Evolutionary conservation across 108 stramenopile species (phyloP), one percentile per base, ranked within the genome.

Genomic region (Fragilaria radians): DNA sequence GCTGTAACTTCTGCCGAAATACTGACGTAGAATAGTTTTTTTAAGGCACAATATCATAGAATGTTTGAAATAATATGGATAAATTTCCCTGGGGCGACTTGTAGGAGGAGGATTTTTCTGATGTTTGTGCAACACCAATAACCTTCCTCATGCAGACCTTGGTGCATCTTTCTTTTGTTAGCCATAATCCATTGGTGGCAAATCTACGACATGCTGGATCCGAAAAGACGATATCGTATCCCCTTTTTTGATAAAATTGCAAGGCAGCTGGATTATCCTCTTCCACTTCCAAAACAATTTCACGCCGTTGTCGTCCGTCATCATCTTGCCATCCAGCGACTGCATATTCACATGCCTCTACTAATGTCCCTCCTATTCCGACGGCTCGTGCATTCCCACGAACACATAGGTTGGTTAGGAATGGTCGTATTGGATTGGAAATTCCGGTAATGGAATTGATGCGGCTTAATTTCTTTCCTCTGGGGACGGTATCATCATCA

Each of bases 201-300:
- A 63, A 91, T 46, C 85, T 57, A 29, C 89, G 68, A 60, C 82
- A 71, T 1, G 86, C 71, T 9, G 86, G 86, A 67, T 91, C 86
- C 14, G 77, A 61, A 67, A 81, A 91, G 28, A 83, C 59, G 32
- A 77, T 70, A 34, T 78, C 59, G 64, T 81, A 91, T 32, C 85
- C 89, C 27, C 84, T 67, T 57, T 78, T 71, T 48, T 68, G 65
- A 67, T 91, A 91, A 61, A 83, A 91, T 66, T 78, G 59, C 25
- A 80, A 59, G 1, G 86, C 89, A 18, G 46, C 51, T 0, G 48
- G 51, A 54, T 91, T 91, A 59, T 91, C 85, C 36, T 85, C 85
- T 69, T 91, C 89, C 9, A 91, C 89, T 77, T 91, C 85, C 53
- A 91, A 59, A 0, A 87, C 69, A n/a, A 91, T 79, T 77, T 79